Conservation (phyloP, 352 stramenopile genomes). For the Halophytophthora polymorphica region DNA sequence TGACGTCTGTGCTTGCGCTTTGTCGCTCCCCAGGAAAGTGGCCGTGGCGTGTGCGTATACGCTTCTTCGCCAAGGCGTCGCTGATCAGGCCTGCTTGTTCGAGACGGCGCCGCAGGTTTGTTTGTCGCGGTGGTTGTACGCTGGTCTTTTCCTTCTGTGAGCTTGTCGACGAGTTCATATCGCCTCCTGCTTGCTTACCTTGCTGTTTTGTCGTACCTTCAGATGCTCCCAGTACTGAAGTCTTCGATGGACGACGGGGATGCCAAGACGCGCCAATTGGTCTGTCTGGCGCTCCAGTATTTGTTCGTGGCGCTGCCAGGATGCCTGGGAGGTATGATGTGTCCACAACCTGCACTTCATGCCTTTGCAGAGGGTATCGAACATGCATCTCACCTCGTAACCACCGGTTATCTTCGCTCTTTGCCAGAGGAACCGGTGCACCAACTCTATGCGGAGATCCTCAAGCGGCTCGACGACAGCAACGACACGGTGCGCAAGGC, state of each 20-base stretch:
- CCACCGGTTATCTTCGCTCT: constrained; percentile 3
- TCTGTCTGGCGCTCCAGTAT: constrained; percentile 87
- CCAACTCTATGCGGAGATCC: constrained; percentile 89
- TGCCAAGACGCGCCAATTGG: constrained; percentile 85
- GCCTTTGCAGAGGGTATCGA: neutral
- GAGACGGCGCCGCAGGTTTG: constrained; percentile 71
- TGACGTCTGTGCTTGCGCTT: constrained; percentile 7
- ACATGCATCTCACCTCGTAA: constrained; percentile 2
- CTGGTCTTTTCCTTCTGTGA: neutral
- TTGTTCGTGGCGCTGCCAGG: constrained; percentile 79
- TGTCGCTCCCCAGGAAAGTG: constrained; percentile 66
- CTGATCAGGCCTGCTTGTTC: constrained; percentile 78
- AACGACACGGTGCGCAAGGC: constrained; percentile 88
- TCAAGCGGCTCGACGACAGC: constrained; percentile 92
- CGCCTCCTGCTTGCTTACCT: neutral
- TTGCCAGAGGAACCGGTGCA: constrained; percentile 84
- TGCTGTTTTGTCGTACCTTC: constrained; percentile 3
- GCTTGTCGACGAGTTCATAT: constrained; percentile 1
- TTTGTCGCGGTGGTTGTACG: neutral
- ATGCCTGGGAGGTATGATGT: constrained; percentile 55
- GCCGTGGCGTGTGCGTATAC: constrained; percentile 86
- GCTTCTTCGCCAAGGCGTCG: constrained; percentile 68
- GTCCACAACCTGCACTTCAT: constrained; percentile 1
- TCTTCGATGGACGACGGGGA: constrained; percentile 87
- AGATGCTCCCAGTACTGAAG: constrained; percentile 88